Evolutionary conservation across 495 filamentous ascomycete species (phyloP).

Genomic region (Patellaria atrata): DNA sequence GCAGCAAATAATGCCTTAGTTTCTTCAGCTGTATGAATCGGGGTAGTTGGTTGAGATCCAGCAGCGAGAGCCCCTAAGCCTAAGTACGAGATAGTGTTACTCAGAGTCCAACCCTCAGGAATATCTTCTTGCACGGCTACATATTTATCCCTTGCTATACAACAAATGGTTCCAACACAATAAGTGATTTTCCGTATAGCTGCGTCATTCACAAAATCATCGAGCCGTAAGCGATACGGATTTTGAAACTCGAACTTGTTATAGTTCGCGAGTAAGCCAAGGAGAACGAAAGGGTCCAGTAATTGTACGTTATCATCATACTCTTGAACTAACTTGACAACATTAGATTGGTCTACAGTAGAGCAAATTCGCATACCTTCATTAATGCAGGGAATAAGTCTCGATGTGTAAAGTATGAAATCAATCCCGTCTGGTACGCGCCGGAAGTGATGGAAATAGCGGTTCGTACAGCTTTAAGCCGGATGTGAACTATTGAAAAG

Average conservation of each 20-base stretch:
- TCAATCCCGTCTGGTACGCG: conserved; percentile 81
- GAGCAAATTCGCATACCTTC: conserved; percentile 46
- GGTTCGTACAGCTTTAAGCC: conserved; percentile 65
- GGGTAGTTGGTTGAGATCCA: conserved; percentile 45
- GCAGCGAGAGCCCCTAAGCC: conserved; percentile 66
- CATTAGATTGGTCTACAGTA: neutral
- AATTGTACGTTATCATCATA: conserved; percentile 45
- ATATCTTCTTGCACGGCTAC: conserved; percentile 83
- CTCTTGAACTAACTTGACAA: conserved; percentile 66
- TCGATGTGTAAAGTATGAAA: conserved; percentile 89
- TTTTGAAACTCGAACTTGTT: conserved; percentile 99
- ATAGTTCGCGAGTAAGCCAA: conserved; percentile 91
- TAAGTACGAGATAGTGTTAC: conserved; percentile 67
- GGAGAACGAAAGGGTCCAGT: conserved; percentile 62
- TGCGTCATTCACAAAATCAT: conserved; percentile 90
- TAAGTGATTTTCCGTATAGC: conserved; percentile 70
- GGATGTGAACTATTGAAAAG: conserved; percentile 44
- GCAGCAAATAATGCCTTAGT: conserved; percentile 61
- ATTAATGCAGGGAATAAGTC: conserved; percentile 90
- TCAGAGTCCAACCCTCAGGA: conserved; percentile 78
- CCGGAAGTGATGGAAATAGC: conserved; percentile 78
- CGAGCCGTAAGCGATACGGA: conserved; percentile 84
- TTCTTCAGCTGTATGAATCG: conserved; percentile 47
- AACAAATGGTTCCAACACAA: conserved; percentile 57
- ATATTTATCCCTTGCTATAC: conserved; percentile 54